Conservation (phyloP, 176 grass and related monocot species). For the Cenchrus fungigraminus region DNA sequence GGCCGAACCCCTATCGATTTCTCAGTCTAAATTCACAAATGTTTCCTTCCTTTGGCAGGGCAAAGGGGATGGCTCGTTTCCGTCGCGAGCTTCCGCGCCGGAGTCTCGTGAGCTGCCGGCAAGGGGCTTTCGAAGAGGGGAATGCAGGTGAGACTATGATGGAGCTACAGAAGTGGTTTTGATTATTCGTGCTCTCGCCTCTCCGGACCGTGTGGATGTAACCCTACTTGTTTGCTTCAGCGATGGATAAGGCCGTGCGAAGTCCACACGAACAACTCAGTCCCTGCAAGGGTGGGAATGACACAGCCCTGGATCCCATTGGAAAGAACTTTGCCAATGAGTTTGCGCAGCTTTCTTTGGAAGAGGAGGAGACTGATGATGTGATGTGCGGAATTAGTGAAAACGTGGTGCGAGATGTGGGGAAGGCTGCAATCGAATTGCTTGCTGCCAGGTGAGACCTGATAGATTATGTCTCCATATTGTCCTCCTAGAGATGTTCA, state of each 20-base stretch:
- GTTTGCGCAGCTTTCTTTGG: conserved; percentile 32
- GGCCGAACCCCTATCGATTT: neutral
- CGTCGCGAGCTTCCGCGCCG: neutral
- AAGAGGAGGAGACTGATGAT: conserved; percentile 27
- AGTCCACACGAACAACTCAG: conserved; percentile 1
- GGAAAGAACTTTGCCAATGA: neutral
- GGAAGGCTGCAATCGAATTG: conserved; percentile 71
- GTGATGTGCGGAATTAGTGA: conserved; percentile 46
- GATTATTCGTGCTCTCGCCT: neutral
- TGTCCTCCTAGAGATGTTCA: conserved; percentile 15
- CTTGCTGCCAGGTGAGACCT: conserved; percentile 65
- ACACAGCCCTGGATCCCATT: neutral
- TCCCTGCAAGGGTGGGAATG: conserved; percentile 2
- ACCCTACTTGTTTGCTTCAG: conserved; percentile 16
- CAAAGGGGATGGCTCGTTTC: neutral
- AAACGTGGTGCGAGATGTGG: conserved; percentile 51
- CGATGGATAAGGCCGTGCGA: neutral
- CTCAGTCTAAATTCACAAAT: conserved; percentile 3
- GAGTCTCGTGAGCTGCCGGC: conserved; percentile 29
- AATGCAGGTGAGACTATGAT: conserved; percentile 17
- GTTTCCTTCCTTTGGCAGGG: neutral
- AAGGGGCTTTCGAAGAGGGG: neutral
- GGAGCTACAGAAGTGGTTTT: neutral
- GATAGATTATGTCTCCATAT: neutral
- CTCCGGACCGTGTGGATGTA: neutral